Conservation (phyloP, 306 rosid species). For the Rubus parviflorus region DNA sequence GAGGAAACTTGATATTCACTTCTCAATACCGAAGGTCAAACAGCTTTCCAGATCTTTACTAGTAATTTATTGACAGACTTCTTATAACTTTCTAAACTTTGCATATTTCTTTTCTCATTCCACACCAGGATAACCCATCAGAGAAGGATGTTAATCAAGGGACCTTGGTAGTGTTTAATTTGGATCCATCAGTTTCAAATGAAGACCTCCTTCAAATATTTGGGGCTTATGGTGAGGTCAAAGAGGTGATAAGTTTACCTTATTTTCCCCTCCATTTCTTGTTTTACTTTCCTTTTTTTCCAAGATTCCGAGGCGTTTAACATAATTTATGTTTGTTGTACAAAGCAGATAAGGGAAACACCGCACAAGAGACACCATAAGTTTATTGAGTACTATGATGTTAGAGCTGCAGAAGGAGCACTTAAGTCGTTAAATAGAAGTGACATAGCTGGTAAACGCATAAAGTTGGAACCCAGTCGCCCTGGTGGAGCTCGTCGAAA, state of each 20-base stretch:
- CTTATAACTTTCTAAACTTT: conserved; percentile 6
- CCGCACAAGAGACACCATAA: conserved; percentile 94
- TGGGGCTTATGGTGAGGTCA: conserved; percentile 90
- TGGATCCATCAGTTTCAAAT: conserved; percentile 88
- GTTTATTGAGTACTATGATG: conserved; percentile 83
- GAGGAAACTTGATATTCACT: conserved; percentile 92
- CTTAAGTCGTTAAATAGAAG: conserved; percentile 83
- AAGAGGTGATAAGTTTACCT: conserved; percentile 63
- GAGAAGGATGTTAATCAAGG: conserved; percentile 95
- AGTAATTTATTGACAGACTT: conserved; percentile 12
- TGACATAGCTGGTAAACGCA: conserved; percentile 93
- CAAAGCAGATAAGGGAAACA: conserved; percentile 88
- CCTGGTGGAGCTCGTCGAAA: conserved; percentile 97
- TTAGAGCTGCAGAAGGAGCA: conserved; percentile 90
- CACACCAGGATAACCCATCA: conserved; percentile 78
- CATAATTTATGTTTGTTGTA: conserved; percentile 18
- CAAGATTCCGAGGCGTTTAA: conserved; percentile 2
- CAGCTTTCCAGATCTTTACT: conserved; percentile 11
- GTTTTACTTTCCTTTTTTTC: not conserved
- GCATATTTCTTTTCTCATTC: conserved; percentile 18
- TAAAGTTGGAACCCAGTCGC: conserved; percentile 98
- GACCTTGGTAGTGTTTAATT: conserved; percentile 89
- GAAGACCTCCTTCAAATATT: conserved; percentile 88
- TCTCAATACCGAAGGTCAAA: conserved; percentile 90
- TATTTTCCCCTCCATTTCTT: not conserved